phyloP scores from a whole-genome alignment of 148 eudicot species.

The Rhododendron molle region DNA sequence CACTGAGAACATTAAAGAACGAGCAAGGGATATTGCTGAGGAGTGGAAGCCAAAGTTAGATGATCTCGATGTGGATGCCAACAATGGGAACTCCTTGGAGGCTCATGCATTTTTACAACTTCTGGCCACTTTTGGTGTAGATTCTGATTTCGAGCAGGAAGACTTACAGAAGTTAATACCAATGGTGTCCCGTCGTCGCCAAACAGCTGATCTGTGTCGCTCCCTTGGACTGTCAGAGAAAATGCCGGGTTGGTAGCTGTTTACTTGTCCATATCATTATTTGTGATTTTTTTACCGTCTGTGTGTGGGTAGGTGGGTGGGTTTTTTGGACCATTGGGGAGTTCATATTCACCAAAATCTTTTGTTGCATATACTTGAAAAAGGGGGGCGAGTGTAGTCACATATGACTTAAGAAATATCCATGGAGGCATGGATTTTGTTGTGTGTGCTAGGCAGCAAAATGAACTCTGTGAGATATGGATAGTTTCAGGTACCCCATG shows the following conservation, averaged over 20 bases:
- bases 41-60: slow-evolving; percentile 92
- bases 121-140: slow-evolving; percentile 70
- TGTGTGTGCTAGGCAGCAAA: neutral
- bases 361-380: neutral
- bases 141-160: slow-evolving; percentile 73
- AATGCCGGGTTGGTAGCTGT: slow-evolving; percentile 67
- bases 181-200: slow-evolving; percentile 97
- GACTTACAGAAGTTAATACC: slow-evolving; percentile 78
- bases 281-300: neutral
- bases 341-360: neutral
- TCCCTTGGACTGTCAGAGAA: slow-evolving; percentile 85
- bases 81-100: slow-evolving; percentile 97
- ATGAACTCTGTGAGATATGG: neutral
- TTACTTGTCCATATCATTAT: neutral
- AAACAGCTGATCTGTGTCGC: slow-evolving; percentile 96
- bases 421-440: neutral
- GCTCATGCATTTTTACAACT: slow-evolving; percentile 98
- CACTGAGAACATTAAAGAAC: slow-evolving; percentile 52
- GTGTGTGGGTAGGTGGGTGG: neutral
- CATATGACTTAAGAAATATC: neutral
- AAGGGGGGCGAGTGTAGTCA: neutral
- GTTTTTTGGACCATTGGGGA: neutral
- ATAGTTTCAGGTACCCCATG: neutral
- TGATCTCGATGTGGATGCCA: slow-evolving; percentile 84
- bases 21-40: slow-evolving; percentile 81